Percentiles rank a stretch among this genome's conserved stretches.
These are phyloP conservation scores for Allodekkera sacchari DNA, from an alignment of 805 yeast species.

Conservation along the genomic window DNA sequence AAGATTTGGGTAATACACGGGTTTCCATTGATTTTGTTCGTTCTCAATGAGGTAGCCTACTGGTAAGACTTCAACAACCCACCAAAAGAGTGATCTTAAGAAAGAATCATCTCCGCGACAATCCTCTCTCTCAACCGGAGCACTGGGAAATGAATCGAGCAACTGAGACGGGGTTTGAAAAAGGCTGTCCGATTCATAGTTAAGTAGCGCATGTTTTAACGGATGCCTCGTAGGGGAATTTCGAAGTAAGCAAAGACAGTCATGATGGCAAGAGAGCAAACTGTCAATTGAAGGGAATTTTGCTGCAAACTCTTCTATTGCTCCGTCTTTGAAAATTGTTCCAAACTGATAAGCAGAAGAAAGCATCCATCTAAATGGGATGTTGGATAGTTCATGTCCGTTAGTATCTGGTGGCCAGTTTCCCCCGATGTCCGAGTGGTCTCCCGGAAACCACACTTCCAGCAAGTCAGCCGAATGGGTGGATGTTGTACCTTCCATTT, in stretches of 20 bases:
- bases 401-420: conserved; percentile 45
- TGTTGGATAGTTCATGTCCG: conserved; percentile 38
- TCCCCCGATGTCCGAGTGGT: conserved; percentile 65
- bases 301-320: conserved; percentile 32
- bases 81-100: conserved; percentile 37
- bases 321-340: conserved; percentile 33
- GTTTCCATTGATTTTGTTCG: conserved; percentile 40
- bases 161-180: too few species aligned
- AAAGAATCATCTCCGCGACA: conserved; percentile 29
- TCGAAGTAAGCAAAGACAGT: conserved; percentile 29
- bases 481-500: conserved; percentile 1
- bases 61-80: conserved; percentile 57
- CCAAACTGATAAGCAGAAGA: conserved; percentile 45
- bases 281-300: conserved; percentile 33
- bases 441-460: conserved; percentile 64
- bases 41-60: conserved; percentile 43
- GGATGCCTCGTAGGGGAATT: too few species aligned
- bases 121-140: conserved; percentile 23
- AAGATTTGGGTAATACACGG: conserved; percentile 44
- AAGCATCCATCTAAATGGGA: conserved; percentile 56
- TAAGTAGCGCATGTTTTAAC: too few species aligned
- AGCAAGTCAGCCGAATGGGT: conserved; percentile 27
- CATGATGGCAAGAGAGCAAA: conserved; percentile 44
- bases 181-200: too few species aligned
- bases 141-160: conserved; percentile 14